These are phyloP conservation scores for Thielaviopsis ethacetica DNA, from an alignment of 2,329 filamentous ascomycete genomes.

Conservation along the genomic window DNA sequence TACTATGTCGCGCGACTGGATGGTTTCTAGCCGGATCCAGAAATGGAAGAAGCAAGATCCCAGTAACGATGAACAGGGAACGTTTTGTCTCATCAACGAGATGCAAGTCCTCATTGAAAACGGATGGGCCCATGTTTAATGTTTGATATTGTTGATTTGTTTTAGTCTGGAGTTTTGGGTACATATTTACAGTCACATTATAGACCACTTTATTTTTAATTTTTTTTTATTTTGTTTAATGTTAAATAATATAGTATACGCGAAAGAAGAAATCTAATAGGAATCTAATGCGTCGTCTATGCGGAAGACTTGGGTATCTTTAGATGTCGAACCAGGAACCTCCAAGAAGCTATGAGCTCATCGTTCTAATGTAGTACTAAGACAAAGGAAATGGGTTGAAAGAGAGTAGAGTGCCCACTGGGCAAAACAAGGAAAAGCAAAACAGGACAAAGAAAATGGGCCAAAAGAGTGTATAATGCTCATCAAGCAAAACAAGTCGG, in stretches of 20 bases:
- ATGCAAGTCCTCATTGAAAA: constrained; percentile 42
- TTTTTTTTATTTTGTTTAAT: not conserved
- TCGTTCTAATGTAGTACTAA: no score
- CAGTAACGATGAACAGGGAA: constrained; percentile 27
- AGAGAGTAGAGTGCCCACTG: no score
- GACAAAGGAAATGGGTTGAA: no score
- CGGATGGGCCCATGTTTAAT: constrained; percentile 40
- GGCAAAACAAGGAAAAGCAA: no score
- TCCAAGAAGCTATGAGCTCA: no score
- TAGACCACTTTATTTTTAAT: not conserved
- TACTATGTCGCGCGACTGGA: constrained; percentile 16
- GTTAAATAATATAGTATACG: not conserved
- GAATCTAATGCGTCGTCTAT: no score
- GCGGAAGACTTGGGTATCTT: no score
- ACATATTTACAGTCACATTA: not conserved
- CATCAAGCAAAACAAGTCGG: not conserved
- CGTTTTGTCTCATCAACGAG: constrained; percentile 41
- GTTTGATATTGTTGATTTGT: not conserved
- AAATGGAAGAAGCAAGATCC: constrained; percentile 23
- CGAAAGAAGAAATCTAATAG: no score
- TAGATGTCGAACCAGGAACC: no score
- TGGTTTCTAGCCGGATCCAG: constrained; percentile 23
- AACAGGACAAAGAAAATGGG: no score
- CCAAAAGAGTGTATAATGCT: no score
- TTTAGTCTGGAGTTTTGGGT: not conserved